Base-by-base conservation (phyloP, 2,329 filamentous ascomycete genomes). In the Arthroderma sp. region DNA sequence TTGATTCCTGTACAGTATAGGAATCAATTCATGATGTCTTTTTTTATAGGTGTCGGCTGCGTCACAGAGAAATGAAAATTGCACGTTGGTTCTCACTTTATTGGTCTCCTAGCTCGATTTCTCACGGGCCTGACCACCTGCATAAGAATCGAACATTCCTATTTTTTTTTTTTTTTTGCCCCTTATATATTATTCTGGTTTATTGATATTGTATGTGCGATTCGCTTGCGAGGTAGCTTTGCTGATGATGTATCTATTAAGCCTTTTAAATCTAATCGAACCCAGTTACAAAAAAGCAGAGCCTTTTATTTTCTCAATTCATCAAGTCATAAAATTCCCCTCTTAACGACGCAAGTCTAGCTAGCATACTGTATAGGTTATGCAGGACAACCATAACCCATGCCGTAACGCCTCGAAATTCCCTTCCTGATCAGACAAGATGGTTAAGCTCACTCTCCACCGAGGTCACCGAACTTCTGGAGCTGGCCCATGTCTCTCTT, bases 401-500 rank as follows among this genome's bases (percentile, higher is more conserved):
- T 22, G 15, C 15, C 15, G 15, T 3, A 22, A 22, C 15, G 15
- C 15, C 15, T 22, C 15, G 15, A 22, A 22, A 22, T 22, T 22
- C 15, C 15, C 15, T 22, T 22, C 15, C 15, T 22, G 15, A 22
- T 22, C 15, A 22, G 15, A 22, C 15, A 22, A 22, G 15, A 22
- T 22, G 15, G 15, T 22, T 22, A 22, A 22, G 15, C 40, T 46
- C 68, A 80, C 61, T 81, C 75, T 44, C 78, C 78, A 29, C 69
- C 63, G 60, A 85, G 82, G 54, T 93, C 83, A 9, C 81, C 86
- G 59, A 95, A 77, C 78, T 96, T 96, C 73, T 96, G 86, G 53
- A 98, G 69, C 72, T 93, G 94, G 53, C 88, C 89, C 77, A 87
- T 86, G 46, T 91, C 84, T 49, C 87, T 76, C 75, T 93, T 94